These are phyloP conservation scores for Pseudomonodictys pantanalensis DNA, from an alignment of 495 filamentous ascomycete species.

Conservation along the genomic window DNA sequence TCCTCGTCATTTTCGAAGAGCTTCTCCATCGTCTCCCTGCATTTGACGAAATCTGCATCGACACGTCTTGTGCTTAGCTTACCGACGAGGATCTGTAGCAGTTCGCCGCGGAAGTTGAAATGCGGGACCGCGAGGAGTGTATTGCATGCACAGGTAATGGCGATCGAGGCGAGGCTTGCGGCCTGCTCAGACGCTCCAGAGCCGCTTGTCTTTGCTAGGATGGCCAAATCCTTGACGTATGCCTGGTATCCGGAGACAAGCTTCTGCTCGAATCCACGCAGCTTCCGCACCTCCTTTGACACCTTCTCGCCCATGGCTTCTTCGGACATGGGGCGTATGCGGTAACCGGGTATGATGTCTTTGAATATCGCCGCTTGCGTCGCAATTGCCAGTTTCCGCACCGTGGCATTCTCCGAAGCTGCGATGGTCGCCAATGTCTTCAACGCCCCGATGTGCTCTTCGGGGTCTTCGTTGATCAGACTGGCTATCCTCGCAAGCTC, in stretches of 20 bases:
- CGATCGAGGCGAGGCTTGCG: conserved; percentile 58
- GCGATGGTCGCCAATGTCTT: conserved; percentile 73
- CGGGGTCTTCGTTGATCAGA: conserved; percentile 84
- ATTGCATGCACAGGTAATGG: conserved; percentile 78
- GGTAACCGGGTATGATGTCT: conserved; percentile 92
- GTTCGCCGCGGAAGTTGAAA: conserved; percentile 90
- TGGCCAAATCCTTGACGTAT: conserved; percentile 72
- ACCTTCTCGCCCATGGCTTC: conserved; percentile 71
- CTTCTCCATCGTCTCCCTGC: conserved; percentile 72
- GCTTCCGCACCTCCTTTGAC: conserved; percentile 82
- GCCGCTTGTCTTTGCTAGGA: conserved; percentile 55
- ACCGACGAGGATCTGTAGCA: conserved; percentile 80
- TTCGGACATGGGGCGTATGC: conserved; percentile 78
- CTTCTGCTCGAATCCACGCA: conserved; percentile 79
- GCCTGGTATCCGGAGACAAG: conserved; percentile 75
- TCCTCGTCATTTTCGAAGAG: conserved; percentile 87
- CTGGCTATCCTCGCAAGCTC: conserved; percentile 81
- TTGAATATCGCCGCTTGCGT: conserved; percentile 90
- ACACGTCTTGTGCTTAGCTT: conserved; percentile 67
- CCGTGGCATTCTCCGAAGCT: conserved; percentile 60
- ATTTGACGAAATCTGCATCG: conserved; percentile 73
- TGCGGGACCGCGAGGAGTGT: conserved; percentile 79
- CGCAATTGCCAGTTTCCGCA: conserved; percentile 78
- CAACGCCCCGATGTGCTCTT: conserved; percentile 75
- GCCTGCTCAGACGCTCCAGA: conserved; percentile 34